Evolutionary conservation across 805 yeast species (phyloP).

Genomic region (Limtongozyma cylindracea): DNA sequence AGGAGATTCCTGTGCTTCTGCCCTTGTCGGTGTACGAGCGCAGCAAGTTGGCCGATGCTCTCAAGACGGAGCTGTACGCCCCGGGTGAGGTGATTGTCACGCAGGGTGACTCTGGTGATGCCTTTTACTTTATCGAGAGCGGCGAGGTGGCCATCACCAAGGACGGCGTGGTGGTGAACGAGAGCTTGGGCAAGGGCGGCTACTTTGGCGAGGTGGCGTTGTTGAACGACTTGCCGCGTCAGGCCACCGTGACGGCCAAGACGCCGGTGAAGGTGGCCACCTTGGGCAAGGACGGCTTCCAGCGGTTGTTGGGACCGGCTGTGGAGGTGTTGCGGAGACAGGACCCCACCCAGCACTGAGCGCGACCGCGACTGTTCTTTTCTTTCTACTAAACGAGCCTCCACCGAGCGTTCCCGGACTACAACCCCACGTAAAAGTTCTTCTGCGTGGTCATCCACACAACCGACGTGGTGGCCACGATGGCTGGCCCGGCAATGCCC

Average conservation of each 20-base stretch:
- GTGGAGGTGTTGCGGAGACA: slow-evolving; percentile 69
- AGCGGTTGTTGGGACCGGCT: slow-evolving; percentile 83
- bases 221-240: slow-evolving; percentile 77
- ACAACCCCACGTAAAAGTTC: slow-evolving; percentile 38
- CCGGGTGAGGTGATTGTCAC: slow-evolving; percentile 52
- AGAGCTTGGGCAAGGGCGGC: slow-evolving; percentile 48
- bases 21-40: slow-evolving; percentile 59
- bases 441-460: slow-evolving; percentile 62
- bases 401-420: no score
- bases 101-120: slow-evolving; percentile 51
- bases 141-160: slow-evolving; percentile 65
- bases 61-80: slow-evolving; percentile 48
- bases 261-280: slow-evolving; percentile 71
- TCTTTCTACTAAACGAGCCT: no score
- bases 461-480: slow-evolving; percentile 45
- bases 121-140: slow-evolving; percentile 24
- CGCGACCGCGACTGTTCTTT: no score
- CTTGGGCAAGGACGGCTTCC: slow-evolving; percentile 78
- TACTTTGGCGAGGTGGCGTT: slow-evolving; percentile 95
- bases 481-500: slow-evolving; percentile 73
- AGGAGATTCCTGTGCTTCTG: slow-evolving; percentile 62
- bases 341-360: slow-evolving; percentile 82
- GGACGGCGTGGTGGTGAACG: slow-evolving; percentile 32
- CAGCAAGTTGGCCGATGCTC: slow-evolving; percentile 83
- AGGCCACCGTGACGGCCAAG: slow-evolving; percentile 71